phyloP scores from a whole-genome alignment of 345 rosid genomes.

The Mercurialis annua region DNA sequence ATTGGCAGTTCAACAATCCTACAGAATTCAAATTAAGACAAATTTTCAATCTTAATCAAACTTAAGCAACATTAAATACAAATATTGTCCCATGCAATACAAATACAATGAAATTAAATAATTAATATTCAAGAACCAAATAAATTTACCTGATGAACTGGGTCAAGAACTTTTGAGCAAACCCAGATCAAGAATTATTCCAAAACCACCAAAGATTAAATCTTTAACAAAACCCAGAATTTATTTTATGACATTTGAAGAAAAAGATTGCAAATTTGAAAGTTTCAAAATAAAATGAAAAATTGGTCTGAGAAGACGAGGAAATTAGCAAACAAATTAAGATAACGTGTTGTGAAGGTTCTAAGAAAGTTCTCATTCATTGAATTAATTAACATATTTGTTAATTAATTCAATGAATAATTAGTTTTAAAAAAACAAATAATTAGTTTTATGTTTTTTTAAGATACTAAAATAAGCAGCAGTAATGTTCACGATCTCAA shows the following conservation, averaged over 20 bases:
- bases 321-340: background rate
- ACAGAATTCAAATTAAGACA: background rate
- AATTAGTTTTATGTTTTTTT: no score
- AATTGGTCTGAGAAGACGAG: background rate
- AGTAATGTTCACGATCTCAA: no score
- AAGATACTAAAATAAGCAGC: no score
- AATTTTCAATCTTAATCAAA: background rate
- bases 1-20: slow-evolving; percentile 16
- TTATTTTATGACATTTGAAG: background rate
- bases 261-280: slow-evolving; percentile 5
- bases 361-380: slow-evolving; percentile 18
- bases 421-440: no score
- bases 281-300: background rate
- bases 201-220: slow-evolving; percentile 4
- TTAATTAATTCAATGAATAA: no score
- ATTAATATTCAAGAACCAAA: background rate
- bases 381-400: no score
- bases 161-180: background rate
- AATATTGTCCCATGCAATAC: background rate
- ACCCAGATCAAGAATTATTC: slow-evolving; percentile 16
- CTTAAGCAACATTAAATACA: background rate
- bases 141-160: slow-evolving; percentile 17
- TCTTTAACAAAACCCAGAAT: background rate
- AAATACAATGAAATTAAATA: background rate
- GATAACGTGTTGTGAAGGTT: slow-evolving; percentile 12